Evolutionary conservation across 2,329 filamentous ascomycete genomes (phyloP), one percentile per base, ranked within the genome.

Genomic region (Zopfia rhizophila): DNA sequence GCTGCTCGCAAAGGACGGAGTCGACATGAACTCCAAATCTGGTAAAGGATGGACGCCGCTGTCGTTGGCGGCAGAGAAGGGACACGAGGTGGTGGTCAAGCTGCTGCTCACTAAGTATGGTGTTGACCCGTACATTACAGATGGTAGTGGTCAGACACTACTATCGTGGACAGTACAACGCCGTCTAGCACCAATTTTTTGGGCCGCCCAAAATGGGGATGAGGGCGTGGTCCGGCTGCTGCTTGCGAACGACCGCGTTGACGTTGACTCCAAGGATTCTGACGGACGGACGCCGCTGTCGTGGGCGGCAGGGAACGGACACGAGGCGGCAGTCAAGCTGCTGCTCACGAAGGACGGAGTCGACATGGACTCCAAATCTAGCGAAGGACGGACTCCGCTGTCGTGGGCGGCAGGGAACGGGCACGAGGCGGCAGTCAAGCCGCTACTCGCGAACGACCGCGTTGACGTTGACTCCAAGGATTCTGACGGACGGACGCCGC

Each of bases 141-240:
- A n/a, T n/a, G n/a, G n/a, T n/a, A n/a, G n/a, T n/a, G n/a, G n/a
- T n/a, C n/a, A n/a, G n/a, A n/a, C n/a, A n/a, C n/a, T n/a, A n/a
- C n/a, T n/a, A n/a, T n/a, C n/a, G n/a, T n/a, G n/a, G n/a, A n/a
- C n/a, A n/a, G n/a, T n/a, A n/a, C n/a, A n/a, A n/a, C n/a, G n/a
- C n/a, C n/a, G n/a, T n/a, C n/a, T n/a, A n/a, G n/a, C 31, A 8
- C 35, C 35, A 25, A 12, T 38, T n/a, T 23, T 17, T 7, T 24
- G 10, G 25, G 37, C 37, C 14, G 37, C 25, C 8, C 16, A 40
- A 21, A 22, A 19, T 8, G 37, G 37, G 25, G 10, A 40, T 29
- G 37, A 40, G 25, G 6, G 7, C 5, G 25, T 40, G 25, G 37
- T 30, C 12, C 18, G 21, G 25, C 37, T 40, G 25, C 16, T 40